phyloP scores from a whole-genome alignment of 257 asterid species.

The Ocimum tenuiflorum region DNA sequence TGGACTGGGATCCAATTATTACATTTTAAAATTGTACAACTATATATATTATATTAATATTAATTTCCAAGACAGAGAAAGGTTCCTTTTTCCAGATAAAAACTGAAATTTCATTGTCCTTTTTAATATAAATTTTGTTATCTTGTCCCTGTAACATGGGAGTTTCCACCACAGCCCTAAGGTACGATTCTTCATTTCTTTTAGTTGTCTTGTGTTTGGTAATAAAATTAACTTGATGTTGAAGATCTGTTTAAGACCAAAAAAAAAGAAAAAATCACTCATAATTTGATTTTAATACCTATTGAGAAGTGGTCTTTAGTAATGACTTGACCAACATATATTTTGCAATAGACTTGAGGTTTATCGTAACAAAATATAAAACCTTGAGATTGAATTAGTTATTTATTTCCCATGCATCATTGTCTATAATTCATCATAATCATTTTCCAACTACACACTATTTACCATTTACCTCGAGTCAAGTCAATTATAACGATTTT shows the following conservation, averaged over 20 bases:
- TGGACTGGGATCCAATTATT: constrained; percentile 10
- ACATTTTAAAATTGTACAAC: background rate
- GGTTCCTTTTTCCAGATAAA: background rate
- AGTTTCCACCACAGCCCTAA: background rate
- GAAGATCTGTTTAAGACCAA: background rate
- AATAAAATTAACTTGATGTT: background rate
- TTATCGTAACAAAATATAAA: background rate
- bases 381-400: background rate
- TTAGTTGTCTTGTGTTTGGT: background rate
- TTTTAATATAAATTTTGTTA: no score
- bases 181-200: background rate
- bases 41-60: background rate
- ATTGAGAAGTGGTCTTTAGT: background rate
- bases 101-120: background rate
- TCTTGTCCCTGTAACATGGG: background rate
- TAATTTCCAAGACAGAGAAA: background rate
- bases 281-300: background rate
- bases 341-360: background rate
- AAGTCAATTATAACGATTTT: no score
- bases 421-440: background rate
- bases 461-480: no score
- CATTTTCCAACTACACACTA: no score
- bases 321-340: background rate
- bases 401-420: background rate
- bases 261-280: background rate